Evolutionary conservation across 208 protist species (phyloP), one percentile per base, ranked within the genome.

Genomic region (Willaertia magna): DNA sequence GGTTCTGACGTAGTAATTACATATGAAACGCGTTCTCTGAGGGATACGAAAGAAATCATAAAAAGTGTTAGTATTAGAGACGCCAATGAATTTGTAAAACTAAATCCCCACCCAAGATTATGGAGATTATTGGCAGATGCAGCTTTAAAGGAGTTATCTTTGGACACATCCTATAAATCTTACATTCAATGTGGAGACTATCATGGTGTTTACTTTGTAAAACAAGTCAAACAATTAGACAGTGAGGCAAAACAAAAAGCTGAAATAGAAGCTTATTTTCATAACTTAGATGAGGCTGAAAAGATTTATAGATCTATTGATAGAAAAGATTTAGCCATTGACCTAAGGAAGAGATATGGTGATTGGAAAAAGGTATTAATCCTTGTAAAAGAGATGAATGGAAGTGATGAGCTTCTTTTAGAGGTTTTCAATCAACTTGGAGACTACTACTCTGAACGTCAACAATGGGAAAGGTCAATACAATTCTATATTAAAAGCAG

Each of bases 301-400:
- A 88, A 91, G 55, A 92, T 98, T 18, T 99, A 98, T 92, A 91
- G 92, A 79, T 92, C 97, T 4, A 95, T 98, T 79, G 96, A 98
- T 88, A 93, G 97, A 84, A 95, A 95, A 82, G 96, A 99, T 87
- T 91, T 98, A 22, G 96, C 96, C 16, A 91, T 98, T 75, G 92
- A 97, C 47, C 88, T 98, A 81, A 93, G 95, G 79, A 91, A 93
- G 82, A 89, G 91, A 40, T 88, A 98, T 2, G 97, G 97, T 26
- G 96, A 98, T 86, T 98, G 96, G 96, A 96, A 96, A 85, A 89
- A 93, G 79, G 95, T 98, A 26, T 94, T 97, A 49, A 93, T 93
- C 44, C 92, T 97, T 22, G 93, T 97, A 34, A 94, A 95, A 88
- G 94, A 96, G 85, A 93, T 93, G 86, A 94, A 91, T 46, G 95